A percentile compares a stretch with the other conserved stretches of the same genome.
These are phyloP conservation scores for Wickerhamomyces canadensis DNA, from an alignment of 805 yeast genomes.

Conservation along the genomic window DNA sequence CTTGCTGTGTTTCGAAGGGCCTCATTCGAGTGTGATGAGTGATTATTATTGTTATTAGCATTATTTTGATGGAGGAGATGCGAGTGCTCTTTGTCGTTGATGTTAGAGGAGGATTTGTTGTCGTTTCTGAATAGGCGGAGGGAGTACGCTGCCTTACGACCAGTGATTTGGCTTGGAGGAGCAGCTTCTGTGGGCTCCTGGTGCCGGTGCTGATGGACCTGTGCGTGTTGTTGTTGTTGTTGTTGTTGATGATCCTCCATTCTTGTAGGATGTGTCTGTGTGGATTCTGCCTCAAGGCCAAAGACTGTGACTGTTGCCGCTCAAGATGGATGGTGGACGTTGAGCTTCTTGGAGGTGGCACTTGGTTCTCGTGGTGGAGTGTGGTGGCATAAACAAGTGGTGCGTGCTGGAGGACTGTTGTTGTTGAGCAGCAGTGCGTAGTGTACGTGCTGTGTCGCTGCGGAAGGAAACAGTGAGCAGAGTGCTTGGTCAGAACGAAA, in stretches of 20 bases:
- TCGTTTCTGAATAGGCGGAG: constrained; percentile 44
- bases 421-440: no score
- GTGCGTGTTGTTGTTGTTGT: not conserved
- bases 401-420: no score
- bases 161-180: constrained; percentile 26
- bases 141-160: constrained; percentile 55
- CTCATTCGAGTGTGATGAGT: not conserved
- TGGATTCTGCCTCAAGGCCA: no score
- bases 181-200: constrained; percentile 7
- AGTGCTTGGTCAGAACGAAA: no score
- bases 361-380: no score
- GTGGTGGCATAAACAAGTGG: no score
- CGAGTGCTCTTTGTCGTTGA: constrained; percentile 3
- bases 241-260: not conserved
- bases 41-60: not conserved
- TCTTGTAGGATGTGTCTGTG: no score
- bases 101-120: constrained; percentile 15
- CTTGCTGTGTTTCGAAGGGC: not conserved
- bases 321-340: no score
- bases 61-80: not conserved
- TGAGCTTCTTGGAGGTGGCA: no score
- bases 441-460: no score
- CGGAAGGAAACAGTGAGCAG: no score
- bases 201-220: not conserved
- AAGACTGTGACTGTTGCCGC: no score